These are phyloP conservation scores for Botrytis medusae DNA, from an alignment of 2,329 filamentous ascomycete genomes.

Conservation along the genomic window DNA sequence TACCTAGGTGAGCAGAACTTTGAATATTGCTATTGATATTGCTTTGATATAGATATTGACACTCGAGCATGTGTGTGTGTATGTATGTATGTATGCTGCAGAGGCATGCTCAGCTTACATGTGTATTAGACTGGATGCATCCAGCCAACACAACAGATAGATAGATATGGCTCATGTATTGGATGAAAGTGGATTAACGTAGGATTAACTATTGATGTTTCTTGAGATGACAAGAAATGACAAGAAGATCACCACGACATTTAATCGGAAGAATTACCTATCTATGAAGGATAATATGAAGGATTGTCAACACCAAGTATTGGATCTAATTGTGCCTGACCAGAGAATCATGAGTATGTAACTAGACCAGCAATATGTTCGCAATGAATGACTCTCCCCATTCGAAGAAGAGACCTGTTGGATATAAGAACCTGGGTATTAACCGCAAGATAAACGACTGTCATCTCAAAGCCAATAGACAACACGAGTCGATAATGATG, in stretches of 20 bases:
- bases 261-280: background rate
- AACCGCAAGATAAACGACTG: too few species aligned
- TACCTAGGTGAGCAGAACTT: background rate
- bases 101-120: constrained; percentile 9
- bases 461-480: background rate
- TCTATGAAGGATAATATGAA: background rate
- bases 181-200: constrained; percentile 12
- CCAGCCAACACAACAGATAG: background rate
- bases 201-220: constrained; percentile 15
- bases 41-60: background rate
- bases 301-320: background rate
- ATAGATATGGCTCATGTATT: background rate
- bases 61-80: background rate
- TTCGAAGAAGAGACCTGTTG: background rate
- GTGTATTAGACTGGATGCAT: background rate
- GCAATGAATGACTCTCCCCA: background rate
- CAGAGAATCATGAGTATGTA: background rate
- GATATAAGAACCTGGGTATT: background rate
- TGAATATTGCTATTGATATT: background rate
- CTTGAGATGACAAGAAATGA: background rate
- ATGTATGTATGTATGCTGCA: background rate
- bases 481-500: background rate
- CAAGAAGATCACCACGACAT: background rate
- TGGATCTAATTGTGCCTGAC: background rate
- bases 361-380: background rate